Evolutionary conservation across 495 filamentous ascomycete genomes (phyloP).

Genomic region (Aspergillus sclerotiicarbonarius): DNA sequence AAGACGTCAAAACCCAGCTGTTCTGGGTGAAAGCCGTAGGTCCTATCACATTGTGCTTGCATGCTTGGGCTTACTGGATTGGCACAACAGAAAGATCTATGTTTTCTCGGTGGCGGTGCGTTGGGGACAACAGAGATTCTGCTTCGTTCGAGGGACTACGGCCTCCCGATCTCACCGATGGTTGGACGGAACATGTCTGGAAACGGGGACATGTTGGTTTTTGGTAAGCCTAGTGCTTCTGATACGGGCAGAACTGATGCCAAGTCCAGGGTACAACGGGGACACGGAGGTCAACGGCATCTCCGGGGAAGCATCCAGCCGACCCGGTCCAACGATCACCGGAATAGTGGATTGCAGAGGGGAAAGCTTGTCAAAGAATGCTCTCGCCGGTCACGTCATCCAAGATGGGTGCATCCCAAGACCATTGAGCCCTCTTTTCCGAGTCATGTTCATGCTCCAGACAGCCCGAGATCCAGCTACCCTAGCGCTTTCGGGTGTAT

Average conservation of each 20-base stretch:
- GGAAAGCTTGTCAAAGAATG: slow-evolving; percentile 41
- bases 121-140: slow-evolving; percentile 66
- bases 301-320: slow-evolving; percentile 42
- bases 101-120: slow-evolving; percentile 35
- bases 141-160: slow-evolving; percentile 59
- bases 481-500: background rate
- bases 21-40: slow-evolving; percentile 68
- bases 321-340: slow-evolving; percentile 62
- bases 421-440: slow-evolving; percentile 54
- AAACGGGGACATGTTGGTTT: slow-evolving; percentile 65
- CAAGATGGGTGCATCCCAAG: slow-evolving; percentile 63
- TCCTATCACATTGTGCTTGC: slow-evolving; percentile 48
- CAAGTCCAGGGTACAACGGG: slow-evolving; percentile 53
- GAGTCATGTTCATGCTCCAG: slow-evolving; percentile 52
- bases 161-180: slow-evolving; percentile 54
- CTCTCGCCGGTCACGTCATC: slow-evolving; percentile 62
- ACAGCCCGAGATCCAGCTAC: background rate
- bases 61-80: slow-evolving; percentile 21
- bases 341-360: slow-evolving; percentile 61
- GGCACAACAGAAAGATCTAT: slow-evolving; percentile 28
- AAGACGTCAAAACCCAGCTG: slow-evolving; percentile 57
- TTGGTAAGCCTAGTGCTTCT: slow-evolving; percentile 44
- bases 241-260: background rate
- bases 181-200: slow-evolving; percentile 64
- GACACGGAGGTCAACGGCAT: slow-evolving; percentile 55